Conservation (phyloP, 2,329 filamentous ascomycete genomes). For the Tricladium varicosporioides region DNA sequence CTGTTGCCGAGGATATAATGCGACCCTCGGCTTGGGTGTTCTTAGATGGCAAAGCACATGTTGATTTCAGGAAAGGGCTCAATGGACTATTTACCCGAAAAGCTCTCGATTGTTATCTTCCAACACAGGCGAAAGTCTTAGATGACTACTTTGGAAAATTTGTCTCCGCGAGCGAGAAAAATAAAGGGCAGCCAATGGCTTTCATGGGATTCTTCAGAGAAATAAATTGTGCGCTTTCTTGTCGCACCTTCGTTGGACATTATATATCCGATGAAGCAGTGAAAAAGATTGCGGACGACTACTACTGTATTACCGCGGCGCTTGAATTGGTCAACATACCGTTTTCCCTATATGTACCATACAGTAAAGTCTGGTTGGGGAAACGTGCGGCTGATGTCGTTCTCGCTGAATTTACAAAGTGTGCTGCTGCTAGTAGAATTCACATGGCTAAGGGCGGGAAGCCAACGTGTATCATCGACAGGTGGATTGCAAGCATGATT, state of each 20-base stretch:
- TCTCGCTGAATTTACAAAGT: conserved; percentile 83
- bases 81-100: conserved; percentile 92
- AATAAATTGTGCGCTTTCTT: conserved; percentile 90
- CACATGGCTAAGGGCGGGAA: conserved; percentile 87
- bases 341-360: conserved; percentile 94
- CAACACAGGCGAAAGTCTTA: conserved; percentile 90
- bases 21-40: conserved; percentile 95
- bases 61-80: conserved; percentile 95
- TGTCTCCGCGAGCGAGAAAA: conserved; percentile 69
- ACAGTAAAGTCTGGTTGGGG: conserved; percentile 94
- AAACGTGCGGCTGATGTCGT: conserved; percentile 96
- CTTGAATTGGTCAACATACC: conserved; percentile 83
- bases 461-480: conserved; percentile 90
- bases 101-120: conserved; percentile 84
- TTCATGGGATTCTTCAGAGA: conserved; percentile 95
- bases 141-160: conserved; percentile 81
- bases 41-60: conserved; percentile 89
- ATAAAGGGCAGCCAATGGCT: conserved; percentile 70
- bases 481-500: conserved; percentile 86
- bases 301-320: conserved; percentile 93
- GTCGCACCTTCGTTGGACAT: conserved; percentile 94
- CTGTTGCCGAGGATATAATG: conserved; percentile 89
- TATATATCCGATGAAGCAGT: conserved; percentile 89
- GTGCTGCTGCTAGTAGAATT: conserved; percentile 88
- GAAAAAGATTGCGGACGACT: conserved; percentile 94